Base-by-base conservation (phyloP, 805 yeast species). In the Ogataea trehalophila region DNA sequence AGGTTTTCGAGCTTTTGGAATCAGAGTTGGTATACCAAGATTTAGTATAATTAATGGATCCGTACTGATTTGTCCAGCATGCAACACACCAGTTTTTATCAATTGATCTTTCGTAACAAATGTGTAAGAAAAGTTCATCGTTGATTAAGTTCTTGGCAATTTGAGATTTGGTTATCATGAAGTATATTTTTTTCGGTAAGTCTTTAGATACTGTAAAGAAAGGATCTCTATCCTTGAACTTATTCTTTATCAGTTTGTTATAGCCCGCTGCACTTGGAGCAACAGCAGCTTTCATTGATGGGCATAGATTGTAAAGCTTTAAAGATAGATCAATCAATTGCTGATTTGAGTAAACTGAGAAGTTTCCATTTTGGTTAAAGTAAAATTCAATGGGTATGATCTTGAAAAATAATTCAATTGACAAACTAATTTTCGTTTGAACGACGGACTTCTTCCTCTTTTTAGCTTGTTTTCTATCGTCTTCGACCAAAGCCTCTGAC, bases 11-110 rank as follows among this genome's bases (percentile, higher is more conserved):
- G 44, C 46, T 55, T 57, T 45, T 68, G 67, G 61, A 60, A 74
- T 52, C 56, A 2, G 58, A 52, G 16, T 54, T 57, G 17, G 60
- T 71, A 55, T 73, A 75, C 91, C 92, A 86, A 0, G 89, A 75
- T 53, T 80, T 83, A 0, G 83, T 76, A 41, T 72, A 74, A 16
- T 82, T 77, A 13, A 79, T 73, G 4, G 72, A 71, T 0, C 96
- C 96, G 61, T 77, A 75, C 42, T 91, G 92, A 59, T 92, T 96
- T 0, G 94, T 75, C 95, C 97, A 89, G 0, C 95, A 84, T 0
- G 88, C 95, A 20, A 83, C 80, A 39, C 89, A 74, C 96, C 97
- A 92, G 46, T 79, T 80, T 50, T 81, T 81, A 62, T 91, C 96
- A 4, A 78, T 71, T 0, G 96, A 85, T 44, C 95, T 65, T 31